Evolutionary conservation across 164 flowering plant genomes (phyloP).

Genomic region (Sedum album): DNA sequence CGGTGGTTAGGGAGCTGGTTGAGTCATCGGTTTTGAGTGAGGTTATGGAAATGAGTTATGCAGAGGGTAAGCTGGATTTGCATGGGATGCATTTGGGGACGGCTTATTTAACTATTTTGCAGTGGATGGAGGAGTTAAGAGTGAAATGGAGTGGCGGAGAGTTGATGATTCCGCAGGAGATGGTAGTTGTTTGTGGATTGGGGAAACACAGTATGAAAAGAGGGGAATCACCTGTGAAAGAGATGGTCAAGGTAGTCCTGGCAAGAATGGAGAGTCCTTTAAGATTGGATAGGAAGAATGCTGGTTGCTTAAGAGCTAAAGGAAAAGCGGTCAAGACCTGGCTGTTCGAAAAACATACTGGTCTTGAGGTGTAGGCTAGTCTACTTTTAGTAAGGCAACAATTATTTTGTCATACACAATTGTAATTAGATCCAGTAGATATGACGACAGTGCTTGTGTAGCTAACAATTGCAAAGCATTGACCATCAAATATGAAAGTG

Average conservation of each 20-base stretch:
- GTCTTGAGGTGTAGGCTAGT: too few relatives aligned
- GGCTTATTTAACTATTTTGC: conserved; percentile 66
- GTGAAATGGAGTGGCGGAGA: conserved; percentile 21
- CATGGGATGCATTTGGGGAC: conserved; percentile 80
- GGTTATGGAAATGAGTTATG: conserved; percentile 41
- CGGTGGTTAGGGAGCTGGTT: conserved; percentile 42
- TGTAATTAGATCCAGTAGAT: not conserved
- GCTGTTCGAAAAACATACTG: conserved; percentile 27
- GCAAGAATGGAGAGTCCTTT: conserved; percentile 40
- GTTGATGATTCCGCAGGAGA: conserved; percentile 35
- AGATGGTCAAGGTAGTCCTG: conserved; percentile 50
- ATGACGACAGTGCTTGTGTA: not conserved
- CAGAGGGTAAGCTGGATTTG: conserved; percentile 67
- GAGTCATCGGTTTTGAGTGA: conserved; percentile 38
- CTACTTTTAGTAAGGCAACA: too few relatives aligned
- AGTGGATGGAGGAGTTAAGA: conserved; percentile 58
- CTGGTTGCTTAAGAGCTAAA: conserved; percentile 60
- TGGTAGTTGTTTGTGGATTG: conserved; percentile 61
- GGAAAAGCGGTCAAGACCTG: conserved; percentile 54
- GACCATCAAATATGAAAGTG: too few relatives aligned
- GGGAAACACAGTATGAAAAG: conserved; percentile 68
- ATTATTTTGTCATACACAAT: not conserved
- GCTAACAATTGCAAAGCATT: too few relatives aligned
- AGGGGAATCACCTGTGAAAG: conserved; percentile 68
- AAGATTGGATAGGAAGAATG: conserved; percentile 57